Evolutionary conservation across 208 protist species (phyloP).

Genomic region (Trypanosoma boissoni): DNA sequence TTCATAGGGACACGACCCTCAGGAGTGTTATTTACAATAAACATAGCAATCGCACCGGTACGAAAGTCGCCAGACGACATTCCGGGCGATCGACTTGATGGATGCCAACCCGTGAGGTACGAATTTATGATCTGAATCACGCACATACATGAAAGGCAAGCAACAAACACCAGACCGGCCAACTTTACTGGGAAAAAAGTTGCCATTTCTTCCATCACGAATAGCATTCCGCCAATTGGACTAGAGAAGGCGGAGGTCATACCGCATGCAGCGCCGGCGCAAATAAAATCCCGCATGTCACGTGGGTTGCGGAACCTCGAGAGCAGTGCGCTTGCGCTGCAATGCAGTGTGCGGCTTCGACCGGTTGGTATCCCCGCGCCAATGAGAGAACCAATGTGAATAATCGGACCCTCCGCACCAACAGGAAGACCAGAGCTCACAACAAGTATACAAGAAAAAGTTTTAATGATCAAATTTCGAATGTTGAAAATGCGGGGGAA

Average conservation of each 20-base stretch:
- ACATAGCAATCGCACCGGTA: constrained; percentile 47
- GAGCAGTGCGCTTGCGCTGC: constrained; percentile 51
- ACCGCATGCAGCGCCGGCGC: constrained; percentile 85
- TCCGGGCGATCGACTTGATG: constrained; percentile 5
- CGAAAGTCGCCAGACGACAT: constrained; percentile 31
- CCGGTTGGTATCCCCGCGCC: constrained; percentile 81
- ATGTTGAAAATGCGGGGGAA: constrained; percentile 83
- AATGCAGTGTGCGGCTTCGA: constrained; percentile 52
- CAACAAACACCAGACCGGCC: constrained; percentile 85
- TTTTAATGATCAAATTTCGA: constrained; percentile 77
- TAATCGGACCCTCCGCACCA: constrained; percentile 91
- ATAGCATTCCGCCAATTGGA: constrained; percentile 89
- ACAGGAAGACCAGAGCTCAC: constrained; percentile 79
- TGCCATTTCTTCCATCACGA: constrained; percentile 90
- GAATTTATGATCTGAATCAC: constrained; percentile 64
- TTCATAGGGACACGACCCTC: constrained; percentile 48
- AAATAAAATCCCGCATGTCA: constrained; percentile 89
- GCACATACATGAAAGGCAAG: constrained; percentile 77
- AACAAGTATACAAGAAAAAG: constrained; percentile 62
- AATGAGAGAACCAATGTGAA: constrained; percentile 90
- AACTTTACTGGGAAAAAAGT: constrained; percentile 71
- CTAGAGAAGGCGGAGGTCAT: constrained; percentile 89
- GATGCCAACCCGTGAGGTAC: constrained; percentile 48
- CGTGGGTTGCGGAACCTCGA: constrained; percentile 62
- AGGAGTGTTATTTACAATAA: constrained; percentile 49